Conservation (phyloP, 192 early-diverging fungal species). For the Coemansia sp. region DNA sequence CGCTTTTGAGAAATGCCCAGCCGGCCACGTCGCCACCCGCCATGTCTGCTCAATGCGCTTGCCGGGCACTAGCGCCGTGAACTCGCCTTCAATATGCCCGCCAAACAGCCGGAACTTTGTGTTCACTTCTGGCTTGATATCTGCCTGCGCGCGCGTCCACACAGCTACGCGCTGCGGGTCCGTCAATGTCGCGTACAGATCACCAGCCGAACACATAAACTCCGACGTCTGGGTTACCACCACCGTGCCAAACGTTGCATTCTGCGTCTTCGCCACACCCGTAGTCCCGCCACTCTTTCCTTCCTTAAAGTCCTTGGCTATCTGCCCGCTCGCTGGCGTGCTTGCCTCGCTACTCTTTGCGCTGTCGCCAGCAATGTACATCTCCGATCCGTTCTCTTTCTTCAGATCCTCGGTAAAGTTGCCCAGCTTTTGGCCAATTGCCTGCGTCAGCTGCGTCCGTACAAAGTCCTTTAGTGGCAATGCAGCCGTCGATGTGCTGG, state of each 20-base stretch:
- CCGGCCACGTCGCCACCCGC: slow-evolving; percentile 85
- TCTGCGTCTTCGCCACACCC: slow-evolving; percentile 22
- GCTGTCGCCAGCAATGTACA: slow-evolving; percentile 68
- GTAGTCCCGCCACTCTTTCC: slow-evolving; percentile 14
- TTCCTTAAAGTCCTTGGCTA: slow-evolving; percentile 24
- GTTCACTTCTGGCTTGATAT: slow-evolving; percentile 63
- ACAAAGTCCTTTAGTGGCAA: too few species aligned
- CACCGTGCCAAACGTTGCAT: slow-evolving; percentile 58
- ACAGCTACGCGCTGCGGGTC: slow-evolving; percentile 67
- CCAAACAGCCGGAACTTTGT: slow-evolving; percentile 76
- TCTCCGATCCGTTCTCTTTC: slow-evolving; percentile 73
- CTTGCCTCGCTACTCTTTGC: slow-evolving; percentile 6
- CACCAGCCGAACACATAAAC: slow-evolving; percentile 77
- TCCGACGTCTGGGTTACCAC: slow-evolving; percentile 74
- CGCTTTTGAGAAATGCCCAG: slow-evolving; percentile 82
- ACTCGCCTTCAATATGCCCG: slow-evolving; percentile 82
- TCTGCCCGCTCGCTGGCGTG: slow-evolving; percentile 8
- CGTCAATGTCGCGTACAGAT: slow-evolving; percentile 80
- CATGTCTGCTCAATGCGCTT: slow-evolving; percentile 83
- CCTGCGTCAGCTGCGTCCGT: slow-evolving; percentile 55
- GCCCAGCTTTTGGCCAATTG: slow-evolving; percentile 60
- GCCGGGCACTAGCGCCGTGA: slow-evolving; percentile 69
- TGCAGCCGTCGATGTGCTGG: too few species aligned
- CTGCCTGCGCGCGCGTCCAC: slow-evolving; percentile 79
- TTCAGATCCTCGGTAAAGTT: slow-evolving; percentile 73